Evolutionary conservation across 2,329 filamentous ascomycete species (phyloP).

Genomic region (Ophiostoma sp.): DNA sequence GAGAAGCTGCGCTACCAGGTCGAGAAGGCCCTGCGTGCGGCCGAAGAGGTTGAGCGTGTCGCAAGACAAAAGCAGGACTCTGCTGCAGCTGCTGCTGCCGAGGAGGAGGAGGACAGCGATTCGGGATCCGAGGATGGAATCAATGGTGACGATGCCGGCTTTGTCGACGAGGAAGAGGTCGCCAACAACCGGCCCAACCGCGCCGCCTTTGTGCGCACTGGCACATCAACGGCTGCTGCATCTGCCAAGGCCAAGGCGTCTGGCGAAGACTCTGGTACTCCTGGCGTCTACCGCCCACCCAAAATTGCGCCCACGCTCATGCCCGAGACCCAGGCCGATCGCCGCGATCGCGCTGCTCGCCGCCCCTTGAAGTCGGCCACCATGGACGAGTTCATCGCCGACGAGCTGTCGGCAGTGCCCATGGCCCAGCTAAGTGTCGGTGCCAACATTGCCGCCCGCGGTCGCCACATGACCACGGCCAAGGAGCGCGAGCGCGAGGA

Average conservation of each 20-base stretch:
- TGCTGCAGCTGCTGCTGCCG: slow-evolving; percentile 36
- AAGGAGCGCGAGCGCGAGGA: slow-evolving; percentile 70
- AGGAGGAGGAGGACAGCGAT: slow-evolving; percentile 37
- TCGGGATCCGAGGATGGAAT: slow-evolving; percentile 23
- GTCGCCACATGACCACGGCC: slow-evolving; percentile 71
- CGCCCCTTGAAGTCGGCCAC: slow-evolving; percentile 69
- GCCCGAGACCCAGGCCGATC: slow-evolving; percentile 65
- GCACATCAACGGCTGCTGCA: not conserved
- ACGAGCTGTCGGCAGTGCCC: slow-evolving; percentile 77
- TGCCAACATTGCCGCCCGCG: slow-evolving; percentile 75
- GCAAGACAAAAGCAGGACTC: slow-evolving; percentile 36
- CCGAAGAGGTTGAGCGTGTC: slow-evolving; percentile 62
- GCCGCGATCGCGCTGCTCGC: slow-evolving; percentile 56
- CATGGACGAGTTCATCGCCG: slow-evolving; percentile 84
- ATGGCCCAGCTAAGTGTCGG: slow-evolving; percentile 85
- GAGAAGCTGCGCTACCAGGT: slow-evolving; percentile 90
- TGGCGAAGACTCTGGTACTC: slow-evolving; percentile 28
- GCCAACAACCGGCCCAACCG: slow-evolving; percentile 34
- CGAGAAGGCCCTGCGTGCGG: slow-evolving; percentile 85
- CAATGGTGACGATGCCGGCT: slow-evolving; percentile 23
- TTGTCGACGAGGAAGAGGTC: slow-evolving; percentile 20
- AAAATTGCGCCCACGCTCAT: slow-evolving; percentile 82
- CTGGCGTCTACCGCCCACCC: slow-evolving; percentile 79
- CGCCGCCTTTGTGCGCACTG: slow-evolving; percentile 36
- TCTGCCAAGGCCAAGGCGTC: slow-evolving; percentile 26